Evolutionary conservation across 331 rosid species (phyloP).

Genomic region (Telfairia occidentalis): DNA sequence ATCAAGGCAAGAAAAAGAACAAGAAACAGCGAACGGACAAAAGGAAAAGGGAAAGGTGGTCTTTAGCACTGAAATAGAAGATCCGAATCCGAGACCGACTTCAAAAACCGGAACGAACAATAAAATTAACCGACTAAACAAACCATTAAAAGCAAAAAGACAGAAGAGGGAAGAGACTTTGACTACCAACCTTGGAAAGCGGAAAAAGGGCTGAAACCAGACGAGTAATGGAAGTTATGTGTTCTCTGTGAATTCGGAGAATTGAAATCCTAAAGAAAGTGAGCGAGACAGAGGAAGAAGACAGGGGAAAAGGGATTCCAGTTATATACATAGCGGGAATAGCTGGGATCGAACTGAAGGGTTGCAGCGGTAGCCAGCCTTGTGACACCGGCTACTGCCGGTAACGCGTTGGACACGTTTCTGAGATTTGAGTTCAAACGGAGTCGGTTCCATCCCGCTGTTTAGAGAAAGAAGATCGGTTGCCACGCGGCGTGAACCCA

Average conservation of each 20-base stretch:
- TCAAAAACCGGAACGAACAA: slow-evolving; percentile 4
- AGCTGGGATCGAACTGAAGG: slow-evolving; percentile 23
- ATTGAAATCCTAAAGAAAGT: slow-evolving; percentile 17
- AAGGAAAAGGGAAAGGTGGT: background rate
- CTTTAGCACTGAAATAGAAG: slow-evolving; percentile 15
- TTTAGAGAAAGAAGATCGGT: background rate
- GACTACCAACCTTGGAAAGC: slow-evolving; percentile 38
- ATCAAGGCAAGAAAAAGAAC: slow-evolving; percentile 17
- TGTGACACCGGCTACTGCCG: slow-evolving; percentile 27
- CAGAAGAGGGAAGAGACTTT: background rate
- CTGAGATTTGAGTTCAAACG: background rate
- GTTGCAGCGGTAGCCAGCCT: slow-evolving; percentile 16
- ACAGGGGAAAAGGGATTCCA: background rate
- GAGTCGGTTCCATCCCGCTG: slow-evolving; percentile 37
- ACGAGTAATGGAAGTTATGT: slow-evolving; percentile 23
- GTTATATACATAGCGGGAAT: slow-evolving; percentile 39
- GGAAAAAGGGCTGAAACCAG: background rate
- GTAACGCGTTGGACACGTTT: slow-evolving; percentile 22
- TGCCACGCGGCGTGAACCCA: slow-evolving; percentile 19
- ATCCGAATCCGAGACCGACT: slow-evolving; percentile 20
- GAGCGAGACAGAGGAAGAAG: background rate
- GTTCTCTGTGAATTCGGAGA: slow-evolving; percentile 13
- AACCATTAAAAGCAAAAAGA: background rate
- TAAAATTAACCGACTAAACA: background rate
- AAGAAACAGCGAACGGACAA: background rate